A percentile compares a stretch with the other conserved stretches of the same genome.
phyloP scores from a whole-genome alignment of 2,329 filamentous ascomycete species.

The Colletotrichum liriopes region DNA sequence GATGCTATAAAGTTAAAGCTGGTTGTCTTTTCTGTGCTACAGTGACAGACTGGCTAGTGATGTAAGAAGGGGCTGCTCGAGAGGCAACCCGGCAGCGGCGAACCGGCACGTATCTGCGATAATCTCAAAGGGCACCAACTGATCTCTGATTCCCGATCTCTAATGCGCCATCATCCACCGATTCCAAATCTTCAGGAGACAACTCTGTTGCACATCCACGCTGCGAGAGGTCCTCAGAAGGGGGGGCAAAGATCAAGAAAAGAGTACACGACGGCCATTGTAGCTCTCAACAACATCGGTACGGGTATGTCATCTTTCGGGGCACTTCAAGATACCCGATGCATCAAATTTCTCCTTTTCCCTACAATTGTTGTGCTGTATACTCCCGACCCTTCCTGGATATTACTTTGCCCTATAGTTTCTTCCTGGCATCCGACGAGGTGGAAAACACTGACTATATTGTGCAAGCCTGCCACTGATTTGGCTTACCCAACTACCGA shows the following conservation, averaged over 20 bases:
- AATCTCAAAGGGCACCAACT: conserved; percentile 5
- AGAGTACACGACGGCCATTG: background rate
- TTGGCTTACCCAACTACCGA: background rate
- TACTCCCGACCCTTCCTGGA: background rate
- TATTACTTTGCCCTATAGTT: background rate
- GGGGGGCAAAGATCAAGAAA: background rate
- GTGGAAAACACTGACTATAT: background rate
- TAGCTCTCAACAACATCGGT: background rate
- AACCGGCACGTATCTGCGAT: conserved; percentile 1
- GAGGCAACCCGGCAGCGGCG: background rate
- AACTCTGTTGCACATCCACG: conserved; percentile 13
- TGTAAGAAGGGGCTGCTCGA: conserved; percentile 10
- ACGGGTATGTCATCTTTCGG: background rate
- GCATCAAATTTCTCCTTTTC: background rate
- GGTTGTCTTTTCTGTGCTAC: conserved; percentile 20
- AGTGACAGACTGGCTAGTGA: background rate
- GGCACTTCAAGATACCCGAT: background rate
- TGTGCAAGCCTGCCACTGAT: background rate
- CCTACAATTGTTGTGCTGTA: background rate
- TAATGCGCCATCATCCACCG: conserved; percentile 12
- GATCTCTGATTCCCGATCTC: conserved; percentile 13
- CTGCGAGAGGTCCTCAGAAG: background rate
- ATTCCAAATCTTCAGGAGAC: conserved; percentile 12
- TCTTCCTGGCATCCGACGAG: background rate
- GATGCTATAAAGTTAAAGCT: conserved; percentile 14